These are phyloP conservation scores for Elymus sibiricus DNA, from an alignment of 176 grass and related monocot species.

Conservation along the genomic window DNA sequence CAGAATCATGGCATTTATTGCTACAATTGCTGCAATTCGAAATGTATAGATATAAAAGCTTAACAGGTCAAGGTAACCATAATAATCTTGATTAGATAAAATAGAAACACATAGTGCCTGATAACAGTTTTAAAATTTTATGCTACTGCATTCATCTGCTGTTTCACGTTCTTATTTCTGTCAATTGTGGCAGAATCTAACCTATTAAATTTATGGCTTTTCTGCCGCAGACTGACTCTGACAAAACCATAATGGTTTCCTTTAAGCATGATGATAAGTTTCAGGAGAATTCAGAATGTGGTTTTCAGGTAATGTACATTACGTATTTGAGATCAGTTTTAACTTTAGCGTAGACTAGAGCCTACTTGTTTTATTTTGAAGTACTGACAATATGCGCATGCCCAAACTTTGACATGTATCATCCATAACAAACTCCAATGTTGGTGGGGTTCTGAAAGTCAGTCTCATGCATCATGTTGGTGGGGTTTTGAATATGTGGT, in stretches of 20 bases:
- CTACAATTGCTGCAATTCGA: not conserved
- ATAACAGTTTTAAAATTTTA: not conserved
- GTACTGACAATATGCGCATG: not conserved
- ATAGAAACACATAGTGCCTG: not conserved
- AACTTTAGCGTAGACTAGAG: not conserved
- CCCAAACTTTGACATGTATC: not conserved
- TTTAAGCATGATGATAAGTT: conserved; percentile 91
- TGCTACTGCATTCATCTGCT: not conserved
- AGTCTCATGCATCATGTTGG: not conserved
- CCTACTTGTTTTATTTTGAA: not conserved
- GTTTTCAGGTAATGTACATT: conserved; percentile 32
- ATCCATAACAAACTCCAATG: not conserved
- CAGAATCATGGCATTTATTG: not conserved
- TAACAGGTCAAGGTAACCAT: not conserved
- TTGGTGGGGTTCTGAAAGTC: not conserved
- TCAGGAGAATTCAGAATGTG: conserved; percentile 81
- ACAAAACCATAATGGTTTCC: conserved; percentile 93
- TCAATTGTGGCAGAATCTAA: not conserved
- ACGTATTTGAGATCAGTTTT: not conserved
- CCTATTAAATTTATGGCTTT: not conserved
- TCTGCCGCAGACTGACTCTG: conserved; percentile 47
- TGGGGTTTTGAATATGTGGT: too few species aligned
- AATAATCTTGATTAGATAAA: not conserved
- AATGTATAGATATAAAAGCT: not conserved
- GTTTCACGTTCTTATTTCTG: not conserved